Base-by-base conservation (phyloP, 768 basidiomycete genomes). In the Lentinula sp. region DNA sequence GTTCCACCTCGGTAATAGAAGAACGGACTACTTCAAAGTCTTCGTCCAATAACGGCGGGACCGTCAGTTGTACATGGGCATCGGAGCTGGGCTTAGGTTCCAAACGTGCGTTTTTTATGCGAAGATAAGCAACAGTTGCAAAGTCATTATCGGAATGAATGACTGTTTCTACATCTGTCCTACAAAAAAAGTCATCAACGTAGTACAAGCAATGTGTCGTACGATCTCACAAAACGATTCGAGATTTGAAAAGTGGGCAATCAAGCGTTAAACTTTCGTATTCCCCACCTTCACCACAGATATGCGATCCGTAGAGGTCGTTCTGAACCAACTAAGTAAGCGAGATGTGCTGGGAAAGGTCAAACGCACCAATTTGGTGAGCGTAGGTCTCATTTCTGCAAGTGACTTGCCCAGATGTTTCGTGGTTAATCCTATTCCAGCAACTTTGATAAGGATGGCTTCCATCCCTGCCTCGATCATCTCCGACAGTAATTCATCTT, bases 251-350 rank as follows among this genome's bases (percentile, higher is more conserved):
- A 12, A 96, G 68, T 0, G 95, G 92, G 63, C 90, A 91, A 65
- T 97, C 92, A 12, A 95, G 76, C 0, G 96, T 98, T 61, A 98
- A 77, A 0, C 89, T 92, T 71, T 99, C 97, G 72, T 98, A 99
- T 75, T 99, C 97, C 2, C 97, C 97, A 1, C 97, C 97, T 75
- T 99, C 97, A 9, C 97, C 97, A 63, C 96, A 98, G 1, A 96
- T 82, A 69, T 99, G 97, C 0, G 90, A 87, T 4, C 95, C 95
- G 67, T 94, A 99, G 32, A 85, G 73, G 9, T 74, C 69, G 70
- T 95, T 93, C 93, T 94, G 64, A 2, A 39, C 18, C 12, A 37
- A 13, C 48, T 57, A 54, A 43, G 23, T 55, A 20, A 45, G 13
- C 50, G 37, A 33, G 35, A 33, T 56, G 43, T 20, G 33, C 33